Evolutionary conservation across 768 basidiomycete species (phyloP).

Genomic region (Daedaleopsis sinensis): DNA sequence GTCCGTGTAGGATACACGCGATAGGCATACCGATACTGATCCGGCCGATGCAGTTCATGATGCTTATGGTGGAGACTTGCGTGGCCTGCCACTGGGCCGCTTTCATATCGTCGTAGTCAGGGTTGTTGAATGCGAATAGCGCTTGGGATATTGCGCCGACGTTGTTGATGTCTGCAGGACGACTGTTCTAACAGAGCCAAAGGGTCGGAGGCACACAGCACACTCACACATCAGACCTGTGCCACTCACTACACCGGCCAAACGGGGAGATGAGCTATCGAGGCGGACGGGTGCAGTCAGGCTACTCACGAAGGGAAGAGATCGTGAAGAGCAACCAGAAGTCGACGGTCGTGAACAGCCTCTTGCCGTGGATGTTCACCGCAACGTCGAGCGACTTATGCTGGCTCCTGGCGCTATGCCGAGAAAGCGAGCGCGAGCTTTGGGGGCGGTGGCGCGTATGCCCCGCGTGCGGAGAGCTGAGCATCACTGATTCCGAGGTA

Average conservation of each 20-base stretch:
- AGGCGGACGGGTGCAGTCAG: background rate
- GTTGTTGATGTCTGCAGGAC: slow-evolving; percentile 73
- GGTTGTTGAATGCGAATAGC: slow-evolving; percentile 61
- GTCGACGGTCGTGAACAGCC: slow-evolving; percentile 53
- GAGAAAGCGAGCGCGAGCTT: slow-evolving; percentile 16
- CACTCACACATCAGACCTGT: slow-evolving; percentile 75
- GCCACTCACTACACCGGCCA: slow-evolving; percentile 55
- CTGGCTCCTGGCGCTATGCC: slow-evolving; percentile 15
- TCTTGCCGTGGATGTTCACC: slow-evolving; percentile 57
- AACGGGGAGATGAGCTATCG: background rate
- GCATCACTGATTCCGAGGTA: slow-evolving; percentile 25
- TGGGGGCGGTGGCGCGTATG: slow-evolving; percentile 23
- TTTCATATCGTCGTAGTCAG: slow-evolving; percentile 65
- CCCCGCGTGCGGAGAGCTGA: slow-evolving; percentile 26
- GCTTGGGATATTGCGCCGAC: slow-evolving; percentile 79
- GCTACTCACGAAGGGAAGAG: slow-evolving; percentile 55
- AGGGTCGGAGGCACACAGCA: background rate
- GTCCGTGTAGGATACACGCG: background rate
- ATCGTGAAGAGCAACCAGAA: slow-evolving; percentile 68
- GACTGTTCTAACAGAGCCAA: slow-evolving; percentile 1
- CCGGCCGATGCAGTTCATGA: slow-evolving; percentile 82
- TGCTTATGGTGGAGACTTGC: slow-evolving; percentile 82
- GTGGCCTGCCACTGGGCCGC: slow-evolving; percentile 78
- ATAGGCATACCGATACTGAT: slow-evolving; percentile 65
- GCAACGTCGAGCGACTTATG: slow-evolving; percentile 29